Evolutionary conservation across 2,329 filamentous ascomycete species (phyloP), one percentile per base, ranked within the genome.

Genomic region (Cladosporium sp.): DNA sequence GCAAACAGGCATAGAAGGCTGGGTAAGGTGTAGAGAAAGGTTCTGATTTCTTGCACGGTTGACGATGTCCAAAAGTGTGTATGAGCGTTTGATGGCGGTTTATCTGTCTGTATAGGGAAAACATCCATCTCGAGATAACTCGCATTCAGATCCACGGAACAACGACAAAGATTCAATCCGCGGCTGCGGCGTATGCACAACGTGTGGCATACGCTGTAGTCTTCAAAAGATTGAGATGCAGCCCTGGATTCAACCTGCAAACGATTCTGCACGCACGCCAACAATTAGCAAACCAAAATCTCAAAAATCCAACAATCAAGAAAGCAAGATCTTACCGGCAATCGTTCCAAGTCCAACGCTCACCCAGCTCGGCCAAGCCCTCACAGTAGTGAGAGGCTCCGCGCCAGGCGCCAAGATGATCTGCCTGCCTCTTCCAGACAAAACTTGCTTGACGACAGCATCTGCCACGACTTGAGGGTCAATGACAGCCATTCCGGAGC

Each of bases 391-490:
- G 2, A 72, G 12, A 18, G 54, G 67, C 8, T 57, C 59, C 11
- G 69, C 63, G 12, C 68, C 71, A 30, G 68, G 66, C 11, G 78
- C 78, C 30, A 82, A 66, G 34, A 82, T 71, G 44, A 83, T 67
- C 68, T 82, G 80, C 26, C 77, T 78, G 62, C 80, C 78, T 67
- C 74, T 76, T 15, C 75, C 75, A 61, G 73, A 75, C 51, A 82
- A 65, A 28, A 83, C 78, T 69, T 83, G 80, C 60, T 78, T 75
- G 1, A 81, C 78, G 65, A 83, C 79, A 15, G 78, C 77, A 65
- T 81, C 74, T 21, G 78, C 75, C 8, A 83, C 79, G 51, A 76
- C 69, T 63, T 78, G 70, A 14, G 81, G 75, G 21, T 80, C 75
- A 30, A 82, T 70, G 7, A 83, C 70, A 18, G 70, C 66, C 7